Evolutionary conservation across 2,329 filamentous ascomycete species (phyloP).

Genomic region (Fusarium haematococcum): DNA sequence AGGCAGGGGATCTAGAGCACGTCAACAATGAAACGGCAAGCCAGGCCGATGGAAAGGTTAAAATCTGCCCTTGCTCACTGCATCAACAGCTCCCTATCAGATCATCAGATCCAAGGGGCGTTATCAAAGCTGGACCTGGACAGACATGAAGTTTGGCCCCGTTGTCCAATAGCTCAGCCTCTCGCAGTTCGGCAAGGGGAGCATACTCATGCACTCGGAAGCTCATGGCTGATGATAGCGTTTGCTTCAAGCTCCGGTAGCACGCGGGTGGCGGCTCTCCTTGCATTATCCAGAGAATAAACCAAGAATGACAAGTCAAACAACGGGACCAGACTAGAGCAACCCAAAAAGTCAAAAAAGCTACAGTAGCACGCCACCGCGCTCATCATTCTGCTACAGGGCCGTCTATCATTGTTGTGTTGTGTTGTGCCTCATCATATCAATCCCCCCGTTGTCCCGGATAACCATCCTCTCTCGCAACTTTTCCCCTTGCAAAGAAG

Average conservation of each 20-base stretch:
- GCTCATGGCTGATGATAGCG: background rate
- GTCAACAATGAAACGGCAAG: slow-evolving; percentile 26
- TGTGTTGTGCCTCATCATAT: slow-evolving; percentile 9
- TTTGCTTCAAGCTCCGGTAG: background rate
- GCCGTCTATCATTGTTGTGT: background rate
- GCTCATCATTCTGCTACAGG: slow-evolving; percentile 23
- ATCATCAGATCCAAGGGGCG: background rate
- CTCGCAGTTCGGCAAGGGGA: background rate
- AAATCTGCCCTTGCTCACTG: slow-evolving; percentile 10
- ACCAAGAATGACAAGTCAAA: slow-evolving; percentile 2
- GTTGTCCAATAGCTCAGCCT: background rate
- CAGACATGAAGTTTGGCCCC: background rate
- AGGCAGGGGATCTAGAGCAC: slow-evolving; percentile 22
- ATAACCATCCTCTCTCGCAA: background rate
- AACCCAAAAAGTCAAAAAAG: slow-evolving; percentile 19
- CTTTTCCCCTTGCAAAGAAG: slow-evolving; percentile 13
- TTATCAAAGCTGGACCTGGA: background rate
- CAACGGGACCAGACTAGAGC: slow-evolving; percentile 22
- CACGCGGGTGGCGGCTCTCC: slow-evolving; percentile 19
- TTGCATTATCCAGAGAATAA: slow-evolving; percentile 35
- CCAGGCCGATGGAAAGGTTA: slow-evolving; percentile 10
- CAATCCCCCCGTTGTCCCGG: background rate
- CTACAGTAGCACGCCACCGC: slow-evolving; percentile 31
- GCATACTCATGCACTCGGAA: background rate
- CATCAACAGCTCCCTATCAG: background rate